Percentiles rank a stretch among this genome's conserved stretches.
phyloP scores from a whole-genome alignment of 2,329 filamentous ascomycete genomes.

The Neurospora sp. region DNA sequence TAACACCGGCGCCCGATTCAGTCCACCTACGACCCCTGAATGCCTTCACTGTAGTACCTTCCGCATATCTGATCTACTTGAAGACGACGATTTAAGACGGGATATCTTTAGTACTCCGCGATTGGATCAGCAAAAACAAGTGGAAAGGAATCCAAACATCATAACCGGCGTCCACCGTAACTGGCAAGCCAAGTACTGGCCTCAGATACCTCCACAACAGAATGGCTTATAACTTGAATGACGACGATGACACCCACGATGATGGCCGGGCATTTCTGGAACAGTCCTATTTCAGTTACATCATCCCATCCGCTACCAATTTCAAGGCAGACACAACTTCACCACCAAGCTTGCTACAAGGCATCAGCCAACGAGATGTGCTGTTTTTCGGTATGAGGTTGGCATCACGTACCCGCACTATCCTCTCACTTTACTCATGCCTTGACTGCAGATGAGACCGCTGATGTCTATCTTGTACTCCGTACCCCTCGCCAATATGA shows the following conservation, averaged over 20 bases:
- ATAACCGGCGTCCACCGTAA: neutral
- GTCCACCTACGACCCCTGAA: neutral
- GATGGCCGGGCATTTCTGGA: slow-evolving; percentile 40
- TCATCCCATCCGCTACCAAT: slow-evolving; percentile 47
- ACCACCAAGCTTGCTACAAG: slow-evolving; percentile 23
- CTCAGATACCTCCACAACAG: neutral
- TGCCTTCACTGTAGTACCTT: neutral
- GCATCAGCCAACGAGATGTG: slow-evolving; percentile 50
- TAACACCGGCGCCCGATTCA: neutral
- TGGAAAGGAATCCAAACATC: neutral
- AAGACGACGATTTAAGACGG: neutral
- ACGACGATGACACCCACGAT: slow-evolving; percentile 20
- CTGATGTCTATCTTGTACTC: slow-evolving; percentile 58
- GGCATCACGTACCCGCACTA: slow-evolving; percentile 19
- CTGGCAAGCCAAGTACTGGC: neutral
- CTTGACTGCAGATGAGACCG: slow-evolving; percentile 58
- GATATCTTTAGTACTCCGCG: neutral
- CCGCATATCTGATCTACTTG: neutral
- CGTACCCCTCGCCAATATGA: slow-evolving; percentile 52
- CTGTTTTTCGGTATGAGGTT: slow-evolving; percentile 60
- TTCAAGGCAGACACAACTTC: slow-evolving; percentile 44
- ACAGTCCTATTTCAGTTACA: slow-evolving; percentile 48
- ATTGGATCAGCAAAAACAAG: neutral
- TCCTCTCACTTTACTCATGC: slow-evolving; percentile 36
- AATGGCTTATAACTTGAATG: neutral